These are phyloP conservation scores for Chaetomium strumarium DNA, from an alignment of 2,329 filamentous ascomycete species.

Conservation along the genomic window DNA sequence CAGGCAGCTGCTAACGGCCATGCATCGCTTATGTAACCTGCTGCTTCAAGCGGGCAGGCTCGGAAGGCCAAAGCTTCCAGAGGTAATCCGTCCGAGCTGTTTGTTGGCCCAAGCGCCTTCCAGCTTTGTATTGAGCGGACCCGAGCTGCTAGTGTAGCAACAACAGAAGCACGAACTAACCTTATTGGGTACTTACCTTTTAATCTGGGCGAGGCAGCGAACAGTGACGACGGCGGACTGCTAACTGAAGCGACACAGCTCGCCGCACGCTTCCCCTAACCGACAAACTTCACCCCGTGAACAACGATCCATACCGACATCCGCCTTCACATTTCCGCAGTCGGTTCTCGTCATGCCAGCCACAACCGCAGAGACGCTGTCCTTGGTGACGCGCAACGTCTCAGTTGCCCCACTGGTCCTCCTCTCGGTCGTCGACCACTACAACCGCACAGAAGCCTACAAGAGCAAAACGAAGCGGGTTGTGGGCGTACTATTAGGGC, in stretches of 20 bases:
- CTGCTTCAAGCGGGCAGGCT: no score
- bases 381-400: constrained; percentile 88
- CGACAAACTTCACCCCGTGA: constrained; percentile 1
- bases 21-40: constrained; percentile 11
- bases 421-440: constrained; percentile 96
- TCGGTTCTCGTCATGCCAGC: constrained; percentile 64
- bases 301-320: constrained; percentile 3
- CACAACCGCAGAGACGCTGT: constrained; percentile 93
- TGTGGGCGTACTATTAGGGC: constrained; percentile 87
- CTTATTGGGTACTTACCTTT: constrained; percentile 23
- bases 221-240: constrained; percentile 24
- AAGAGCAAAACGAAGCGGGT: constrained; percentile 79
- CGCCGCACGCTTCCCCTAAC: not conserved
- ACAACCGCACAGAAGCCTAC: constrained; percentile 85
- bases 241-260: constrained; percentile 12
- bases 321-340: not conserved
- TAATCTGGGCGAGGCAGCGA: constrained; percentile 24
- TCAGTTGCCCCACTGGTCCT: constrained; percentile 97
- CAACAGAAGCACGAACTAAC: no score
- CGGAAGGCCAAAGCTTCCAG: constrained; percentile 6
- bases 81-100: not conserved
- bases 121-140: constrained; percentile 12
- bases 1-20: constrained; percentile 7
- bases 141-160: no score
- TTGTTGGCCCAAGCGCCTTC: constrained; percentile 8